Evolutionary conservation across 2,329 filamentous ascomycete genomes (phyloP).

Genomic region (Fusarium redolens): DNA sequence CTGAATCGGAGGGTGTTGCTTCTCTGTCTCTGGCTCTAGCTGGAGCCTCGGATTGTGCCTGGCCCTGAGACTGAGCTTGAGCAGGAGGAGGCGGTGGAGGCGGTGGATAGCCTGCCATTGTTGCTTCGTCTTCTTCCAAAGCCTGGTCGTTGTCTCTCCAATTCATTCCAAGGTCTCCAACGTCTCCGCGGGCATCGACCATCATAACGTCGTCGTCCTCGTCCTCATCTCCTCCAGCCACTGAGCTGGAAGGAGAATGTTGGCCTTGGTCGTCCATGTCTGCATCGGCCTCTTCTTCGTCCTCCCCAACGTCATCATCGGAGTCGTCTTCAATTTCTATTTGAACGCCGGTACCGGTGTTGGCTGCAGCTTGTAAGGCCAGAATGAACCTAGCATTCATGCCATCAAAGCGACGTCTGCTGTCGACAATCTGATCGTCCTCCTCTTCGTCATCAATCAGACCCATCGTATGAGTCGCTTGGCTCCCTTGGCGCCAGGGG

Average conservation of each 20-base stretch:
- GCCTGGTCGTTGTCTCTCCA: slow-evolving; percentile 71
- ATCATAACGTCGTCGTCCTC: slow-evolving; percentile 70
- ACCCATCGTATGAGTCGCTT: slow-evolving; percentile 75
- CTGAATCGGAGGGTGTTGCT: slow-evolving; percentile 77
- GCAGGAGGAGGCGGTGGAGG: slow-evolving; percentile 71
- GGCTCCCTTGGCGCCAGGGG: slow-evolving; percentile 87
- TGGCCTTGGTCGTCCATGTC: slow-evolving; percentile 55
- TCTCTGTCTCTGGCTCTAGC: slow-evolving; percentile 63
- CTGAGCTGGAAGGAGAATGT: slow-evolving; percentile 49
- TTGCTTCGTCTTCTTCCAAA: slow-evolving; percentile 80
- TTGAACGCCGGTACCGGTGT: slow-evolving; percentile 43
- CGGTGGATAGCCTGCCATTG: slow-evolving; percentile 76
- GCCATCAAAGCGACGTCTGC: slow-evolving; percentile 45
- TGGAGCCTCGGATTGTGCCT: slow-evolving; percentile 56
- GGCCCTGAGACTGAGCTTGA: slow-evolving; percentile 61
- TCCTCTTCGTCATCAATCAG: slow-evolving; percentile 59
- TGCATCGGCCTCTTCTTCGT: slow-evolving; percentile 56
- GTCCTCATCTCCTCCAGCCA: slow-evolving; percentile 57
- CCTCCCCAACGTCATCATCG: slow-evolving; percentile 48
- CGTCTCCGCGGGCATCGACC: slow-evolving; percentile 62
- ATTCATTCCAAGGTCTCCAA: slow-evolving; percentile 60
- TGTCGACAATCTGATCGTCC: slow-evolving; percentile 60
- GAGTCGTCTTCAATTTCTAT: slow-evolving; percentile 47
- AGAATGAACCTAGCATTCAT: slow-evolving; percentile 53
- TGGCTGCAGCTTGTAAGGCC: slow-evolving; percentile 51